Conservation (phyloP, 2,329 filamentous ascomycete genomes). For the Paraconiothyrium sp. region DNA sequence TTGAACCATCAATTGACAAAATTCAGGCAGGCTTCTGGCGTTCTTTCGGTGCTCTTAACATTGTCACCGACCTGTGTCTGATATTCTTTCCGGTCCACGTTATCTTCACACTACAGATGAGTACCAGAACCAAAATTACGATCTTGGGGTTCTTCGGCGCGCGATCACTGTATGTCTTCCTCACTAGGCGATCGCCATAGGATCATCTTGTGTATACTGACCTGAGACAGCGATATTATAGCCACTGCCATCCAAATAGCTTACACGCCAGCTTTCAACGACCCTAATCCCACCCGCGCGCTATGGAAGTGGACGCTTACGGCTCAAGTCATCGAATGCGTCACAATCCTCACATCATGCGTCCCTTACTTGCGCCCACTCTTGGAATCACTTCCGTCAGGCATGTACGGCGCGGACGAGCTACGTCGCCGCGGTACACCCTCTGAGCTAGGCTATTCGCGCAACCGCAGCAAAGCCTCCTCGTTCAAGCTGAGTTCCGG, state of each 20-base stretch:
- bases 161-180: constrained; percentile 36
- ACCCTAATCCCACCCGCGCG: constrained; percentile 37
- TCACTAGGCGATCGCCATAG: not conserved
- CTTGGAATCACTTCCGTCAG: constrained; percentile 43
- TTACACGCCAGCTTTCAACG: constrained; percentile 40
- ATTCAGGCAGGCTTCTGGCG: constrained; percentile 40
- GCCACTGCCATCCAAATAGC: constrained; percentile 44
- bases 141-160: constrained; percentile 47
- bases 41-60: constrained; percentile 41
- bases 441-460: constrained; percentile 39
- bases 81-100: constrained; percentile 47
- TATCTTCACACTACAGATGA: constrained; percentile 48
- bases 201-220: not conserved
- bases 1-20: not conserved
- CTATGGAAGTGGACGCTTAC: constrained; percentile 49
- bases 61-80: constrained; percentile 45
- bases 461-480: constrained; percentile 31
- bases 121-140: constrained; percentile 42
- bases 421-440: constrained; percentile 43
- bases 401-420: constrained; percentile 45
- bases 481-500: constrained; percentile 44
- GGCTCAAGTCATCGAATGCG: constrained; percentile 46
- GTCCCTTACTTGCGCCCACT: constrained; percentile 49
- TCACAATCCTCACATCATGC: constrained; percentile 48
- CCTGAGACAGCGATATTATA: constrained; percentile 41